Evolutionary conservation across 768 basidiomycete genomes (phyloP).

Genomic region (Cyclocybe cylindracea): DNA sequence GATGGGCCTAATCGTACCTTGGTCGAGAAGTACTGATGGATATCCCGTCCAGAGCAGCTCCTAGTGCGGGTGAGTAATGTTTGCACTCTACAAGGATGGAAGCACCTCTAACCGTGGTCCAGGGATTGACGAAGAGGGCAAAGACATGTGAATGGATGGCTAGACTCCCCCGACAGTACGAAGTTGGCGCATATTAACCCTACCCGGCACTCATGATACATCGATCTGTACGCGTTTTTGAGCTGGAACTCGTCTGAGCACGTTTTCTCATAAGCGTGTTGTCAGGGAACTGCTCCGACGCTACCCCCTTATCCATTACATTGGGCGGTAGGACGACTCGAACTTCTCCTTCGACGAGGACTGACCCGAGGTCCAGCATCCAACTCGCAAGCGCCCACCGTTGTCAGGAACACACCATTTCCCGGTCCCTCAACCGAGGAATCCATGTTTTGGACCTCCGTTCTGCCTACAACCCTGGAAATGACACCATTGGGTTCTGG

Average conservation of each 20-base stretch:
- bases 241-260: background rate
- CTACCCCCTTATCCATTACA: slow-evolving; percentile 41
- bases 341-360: background rate
- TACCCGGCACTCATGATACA: slow-evolving; percentile 56
- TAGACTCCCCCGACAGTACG: slow-evolving; percentile 39
- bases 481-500: slow-evolving; percentile 50
- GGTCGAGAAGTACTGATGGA: slow-evolving; percentile 21
- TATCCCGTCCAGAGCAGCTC: slow-evolving; percentile 21
- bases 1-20: slow-evolving; percentile 15
- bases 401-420: slow-evolving; percentile 47
- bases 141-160: slow-evolving; percentile 50
- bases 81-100: background rate
- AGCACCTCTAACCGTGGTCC: background rate
- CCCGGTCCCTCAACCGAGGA: slow-evolving; percentile 47
- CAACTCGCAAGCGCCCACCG: slow-evolving; percentile 34
- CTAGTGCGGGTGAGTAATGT: slow-evolving; percentile 20
- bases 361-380: slow-evolving; percentile 22
- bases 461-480: slow-evolving; percentile 50
- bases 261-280: background rate
- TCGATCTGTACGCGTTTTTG: slow-evolving; percentile 36
- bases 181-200: slow-evolving; percentile 47
- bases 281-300: slow-evolving; percentile 46
- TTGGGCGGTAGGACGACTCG: slow-evolving; percentile 36
- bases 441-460: slow-evolving; percentile 53
- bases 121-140: slow-evolving; percentile 33